phyloP scores from a whole-genome alignment of 495 filamentous ascomycete genomes.

The Hypoxylon rickii region DNA sequence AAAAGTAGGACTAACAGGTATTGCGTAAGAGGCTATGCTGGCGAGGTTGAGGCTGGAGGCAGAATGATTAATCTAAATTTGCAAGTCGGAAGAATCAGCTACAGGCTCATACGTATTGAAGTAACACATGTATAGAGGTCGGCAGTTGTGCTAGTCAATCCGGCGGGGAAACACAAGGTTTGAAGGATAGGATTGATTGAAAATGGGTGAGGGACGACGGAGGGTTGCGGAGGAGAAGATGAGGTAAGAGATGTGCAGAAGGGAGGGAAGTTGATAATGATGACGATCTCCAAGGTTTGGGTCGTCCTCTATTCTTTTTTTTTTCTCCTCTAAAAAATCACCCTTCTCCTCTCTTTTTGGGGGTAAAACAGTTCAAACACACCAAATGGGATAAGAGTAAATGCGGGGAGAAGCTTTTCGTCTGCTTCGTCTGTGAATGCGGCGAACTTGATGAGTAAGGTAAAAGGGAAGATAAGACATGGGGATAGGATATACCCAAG shows the following conservation, averaged over 20 bases:
- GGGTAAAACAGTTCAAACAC: constrained; percentile 12
- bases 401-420: constrained; percentile 40
- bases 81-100: constrained; percentile 33
- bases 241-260: constrained; percentile 31
- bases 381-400: constrained; percentile 5
- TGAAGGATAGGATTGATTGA: constrained; percentile 19
- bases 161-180: constrained; percentile 6
- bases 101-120: constrained; percentile 24
- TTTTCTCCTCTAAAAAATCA: constrained; percentile 5
- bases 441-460: constrained; percentile 35
- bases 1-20: constrained; percentile 13
- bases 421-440: constrained; percentile 24
- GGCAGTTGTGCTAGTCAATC: constrained; percentile 28
- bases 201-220: constrained; percentile 6
- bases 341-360: constrained; percentile 30
- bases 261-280: constrained; percentile 26
- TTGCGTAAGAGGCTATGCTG: constrained; percentile 35
- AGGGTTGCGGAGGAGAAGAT: constrained; percentile 25
- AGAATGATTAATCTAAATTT: constrained; percentile 31
- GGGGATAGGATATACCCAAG: constrained; percentile 19
- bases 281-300: constrained; percentile 32
- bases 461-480: constrained; percentile 25
- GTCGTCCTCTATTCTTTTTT: constrained; percentile 19
- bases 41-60: constrained; percentile 28
- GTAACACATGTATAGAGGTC: constrained; percentile 31